phyloP scores from a whole-genome alignment of 106 monocot genomes.

The Vanilla planifolia region DNA sequence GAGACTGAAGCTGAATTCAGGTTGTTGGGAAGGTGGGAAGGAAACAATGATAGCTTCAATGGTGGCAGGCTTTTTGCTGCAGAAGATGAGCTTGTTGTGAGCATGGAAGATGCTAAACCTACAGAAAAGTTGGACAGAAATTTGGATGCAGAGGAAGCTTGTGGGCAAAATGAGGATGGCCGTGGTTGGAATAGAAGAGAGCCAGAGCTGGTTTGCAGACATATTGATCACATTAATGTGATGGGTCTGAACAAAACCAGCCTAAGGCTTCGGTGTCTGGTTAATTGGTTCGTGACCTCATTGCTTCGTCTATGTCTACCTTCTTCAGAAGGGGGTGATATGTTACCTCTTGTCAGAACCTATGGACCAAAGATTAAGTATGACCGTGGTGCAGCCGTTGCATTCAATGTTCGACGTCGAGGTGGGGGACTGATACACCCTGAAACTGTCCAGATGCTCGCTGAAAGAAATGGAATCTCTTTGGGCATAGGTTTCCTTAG shows the following conservation, averaged over 20 bases:
- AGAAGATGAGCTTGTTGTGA: conserved; percentile 16
- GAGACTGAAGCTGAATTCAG: conserved; percentile 92
- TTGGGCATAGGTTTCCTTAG: conserved; percentile 76
- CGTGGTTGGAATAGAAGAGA: conserved; percentile 62
- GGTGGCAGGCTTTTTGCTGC: conserved; percentile 53
- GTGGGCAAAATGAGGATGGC: conserved; percentile 35
- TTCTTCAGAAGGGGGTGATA: conserved; percentile 26
- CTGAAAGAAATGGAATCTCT: conserved; percentile 70
- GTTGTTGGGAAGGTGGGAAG: conserved; percentile 71
- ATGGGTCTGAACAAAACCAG: conserved; percentile 94
- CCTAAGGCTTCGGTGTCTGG: conserved; percentile 52
- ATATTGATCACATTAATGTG: conserved; percentile 80
- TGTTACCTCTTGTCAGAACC: conserved; percentile 46
- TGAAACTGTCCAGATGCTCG: conserved; percentile 67
- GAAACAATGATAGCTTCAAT: conserved; percentile 35
- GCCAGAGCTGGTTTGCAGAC: conserved; percentile 68
- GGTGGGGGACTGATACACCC: conserved; percentile 43
- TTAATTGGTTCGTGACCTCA: conserved; percentile 89
- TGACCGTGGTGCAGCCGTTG: conserved; percentile 77
- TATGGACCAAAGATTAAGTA: conserved; percentile 93
- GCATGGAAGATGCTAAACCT: conserved; percentile 34
- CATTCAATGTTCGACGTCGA: conserved; percentile 61
- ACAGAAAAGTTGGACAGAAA: conserved; percentile 21
- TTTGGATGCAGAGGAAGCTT: conserved; percentile 45
- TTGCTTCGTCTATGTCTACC: conserved; percentile 60